Percentiles rank a stretch among this genome's conserved stretches.
Evolutionary conservation across 2,329 filamentous ascomycete species (phyloP).

Genomic region (Grosmannia serpens): DNA sequence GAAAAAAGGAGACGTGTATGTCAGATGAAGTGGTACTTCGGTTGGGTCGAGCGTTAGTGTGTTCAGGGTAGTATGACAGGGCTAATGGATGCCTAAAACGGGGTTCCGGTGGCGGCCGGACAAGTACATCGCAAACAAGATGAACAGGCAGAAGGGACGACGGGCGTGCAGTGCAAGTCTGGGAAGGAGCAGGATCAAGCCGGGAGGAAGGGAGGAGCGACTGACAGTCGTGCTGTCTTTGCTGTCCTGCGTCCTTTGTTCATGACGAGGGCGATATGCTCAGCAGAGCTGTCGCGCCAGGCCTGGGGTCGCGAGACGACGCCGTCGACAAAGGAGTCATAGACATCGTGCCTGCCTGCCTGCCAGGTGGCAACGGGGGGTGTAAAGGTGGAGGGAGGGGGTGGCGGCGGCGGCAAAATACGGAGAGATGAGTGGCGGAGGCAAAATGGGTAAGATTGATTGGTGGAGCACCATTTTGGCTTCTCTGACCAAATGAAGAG

Average conservation of each 20-base stretch:
- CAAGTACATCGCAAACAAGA: slow-evolving; percentile 10
- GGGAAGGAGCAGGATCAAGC: too few relatives aligned
- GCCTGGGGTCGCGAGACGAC: too few relatives aligned
- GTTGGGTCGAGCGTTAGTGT: slow-evolving; percentile 10
- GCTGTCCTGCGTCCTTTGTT: neutral
- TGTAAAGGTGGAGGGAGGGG: neutral
- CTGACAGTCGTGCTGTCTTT: neutral
- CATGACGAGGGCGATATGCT: too few relatives aligned
- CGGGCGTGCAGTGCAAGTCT: neutral
- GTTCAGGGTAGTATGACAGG: slow-evolving; percentile 1
- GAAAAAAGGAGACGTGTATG: slow-evolving; percentile 1
- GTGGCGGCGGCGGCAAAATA: neutral
- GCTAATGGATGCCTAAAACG: slow-evolving; percentile 19
- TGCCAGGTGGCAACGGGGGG: slow-evolving; percentile 6
- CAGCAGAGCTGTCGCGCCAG: neutral
- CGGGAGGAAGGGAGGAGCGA: neutral
- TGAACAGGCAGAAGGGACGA: neutral
- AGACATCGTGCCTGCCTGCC: neutral
- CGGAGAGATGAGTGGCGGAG: neutral
- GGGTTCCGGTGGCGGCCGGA: slow-evolving; percentile 17
- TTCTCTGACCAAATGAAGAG: neutral
- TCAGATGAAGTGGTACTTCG: slow-evolving; percentile 17
- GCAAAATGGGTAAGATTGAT: neutral
- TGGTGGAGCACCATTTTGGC: neutral
- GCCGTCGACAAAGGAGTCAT: neutral